Conservation (phyloP, 2,329 filamentous ascomycete species). For the Diplodia mutila region DNA sequence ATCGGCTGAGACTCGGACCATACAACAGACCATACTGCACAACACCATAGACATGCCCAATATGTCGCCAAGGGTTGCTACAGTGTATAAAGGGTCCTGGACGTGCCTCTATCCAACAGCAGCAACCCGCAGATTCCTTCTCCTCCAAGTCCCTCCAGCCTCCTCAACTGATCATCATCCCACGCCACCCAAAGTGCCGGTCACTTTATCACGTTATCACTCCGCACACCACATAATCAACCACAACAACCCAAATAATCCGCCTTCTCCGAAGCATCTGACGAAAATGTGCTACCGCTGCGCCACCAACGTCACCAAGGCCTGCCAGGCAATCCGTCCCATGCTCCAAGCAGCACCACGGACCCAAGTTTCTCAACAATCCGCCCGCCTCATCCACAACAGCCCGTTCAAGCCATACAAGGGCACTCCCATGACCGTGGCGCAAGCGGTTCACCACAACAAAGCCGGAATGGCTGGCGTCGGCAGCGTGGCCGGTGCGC, state of each 20-base stretch:
- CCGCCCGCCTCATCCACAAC: constrained; percentile 17
- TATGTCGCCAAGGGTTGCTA: neutral
- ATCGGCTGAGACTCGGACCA: constrained; percentile 21
- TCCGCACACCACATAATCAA: neutral
- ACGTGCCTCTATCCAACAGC: neutral
- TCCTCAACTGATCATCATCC: neutral
- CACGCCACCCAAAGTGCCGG: constrained; percentile 12
- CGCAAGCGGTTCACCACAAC: constrained; percentile 11
- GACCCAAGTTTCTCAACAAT: neutral
- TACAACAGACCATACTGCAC: constrained; percentile 10
- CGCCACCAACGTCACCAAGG: constrained; percentile 2
- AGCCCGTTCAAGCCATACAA: constrained; percentile 10
- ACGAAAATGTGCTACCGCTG: constrained; percentile 1
- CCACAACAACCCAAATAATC: neutral
- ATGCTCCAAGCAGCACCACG: neutral
- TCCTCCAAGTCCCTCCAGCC: neutral
- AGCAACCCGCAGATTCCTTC: neutral
- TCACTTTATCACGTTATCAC: neutral
- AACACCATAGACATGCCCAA: constrained; percentile 10
- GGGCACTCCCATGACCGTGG: constrained; percentile 4
- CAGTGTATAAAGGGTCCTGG: neutral
- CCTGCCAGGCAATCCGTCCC: constrained; percentile 3
- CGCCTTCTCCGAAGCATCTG: no score
- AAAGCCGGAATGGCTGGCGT: constrained; percentile 11
- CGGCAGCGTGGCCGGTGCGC: neutral